Evolutionary conservation across 1,139 yeast species (phyloP).

Genomic region (Yamadazyma pseudoaaseri): DNA sequence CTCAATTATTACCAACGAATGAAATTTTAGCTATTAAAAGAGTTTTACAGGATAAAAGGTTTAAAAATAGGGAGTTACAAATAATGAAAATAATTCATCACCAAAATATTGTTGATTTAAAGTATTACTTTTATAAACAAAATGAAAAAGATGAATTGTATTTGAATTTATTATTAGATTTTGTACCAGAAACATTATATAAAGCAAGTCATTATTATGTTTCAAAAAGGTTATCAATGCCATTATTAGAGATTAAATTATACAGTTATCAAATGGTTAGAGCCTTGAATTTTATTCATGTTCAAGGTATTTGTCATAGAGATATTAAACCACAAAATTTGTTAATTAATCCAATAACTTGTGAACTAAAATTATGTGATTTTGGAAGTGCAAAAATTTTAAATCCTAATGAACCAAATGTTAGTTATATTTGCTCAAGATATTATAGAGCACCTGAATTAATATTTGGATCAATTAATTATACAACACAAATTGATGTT

Average conservation of each 20-base stretch:
- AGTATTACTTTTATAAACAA: conserved; percentile 84
- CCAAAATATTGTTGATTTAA: conserved; percentile 82
- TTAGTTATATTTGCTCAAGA: conserved; percentile 76
- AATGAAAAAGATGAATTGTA: conserved; percentile 80
- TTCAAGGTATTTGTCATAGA: conserved; percentile 91
- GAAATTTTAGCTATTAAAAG: conserved; percentile 89
- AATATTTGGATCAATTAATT: conserved; percentile 87
- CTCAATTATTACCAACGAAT: conserved; percentile 71
- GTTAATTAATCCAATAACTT: conserved; percentile 66
- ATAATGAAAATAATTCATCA: conserved; percentile 91
- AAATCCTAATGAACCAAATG: conserved; percentile 72
- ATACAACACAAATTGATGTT: conserved; percentile 94
- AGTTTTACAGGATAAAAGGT: conserved; percentile 91
- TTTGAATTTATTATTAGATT: conserved; percentile 85
- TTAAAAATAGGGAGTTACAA: conserved; percentile 94
- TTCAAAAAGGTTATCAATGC: conserved; percentile 78
- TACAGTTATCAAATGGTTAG: conserved; percentile 91
- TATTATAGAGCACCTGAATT: conserved; percentile 85
- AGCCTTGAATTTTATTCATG: conserved; percentile 88
- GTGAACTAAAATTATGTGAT: conserved; percentile 72
- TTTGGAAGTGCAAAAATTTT: conserved; percentile 80
- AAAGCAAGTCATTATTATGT: conserved; percentile 84
- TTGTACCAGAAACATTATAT: conserved; percentile 91
- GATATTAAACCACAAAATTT: conserved; percentile 82
- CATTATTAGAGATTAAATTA: conserved; percentile 81